Percentiles rank a stretch among this genome's conserved stretches.
phyloP scores from a whole-genome alignment of 768 basidiomycete genomes.

The Cystoderma amianthinum region DNA sequence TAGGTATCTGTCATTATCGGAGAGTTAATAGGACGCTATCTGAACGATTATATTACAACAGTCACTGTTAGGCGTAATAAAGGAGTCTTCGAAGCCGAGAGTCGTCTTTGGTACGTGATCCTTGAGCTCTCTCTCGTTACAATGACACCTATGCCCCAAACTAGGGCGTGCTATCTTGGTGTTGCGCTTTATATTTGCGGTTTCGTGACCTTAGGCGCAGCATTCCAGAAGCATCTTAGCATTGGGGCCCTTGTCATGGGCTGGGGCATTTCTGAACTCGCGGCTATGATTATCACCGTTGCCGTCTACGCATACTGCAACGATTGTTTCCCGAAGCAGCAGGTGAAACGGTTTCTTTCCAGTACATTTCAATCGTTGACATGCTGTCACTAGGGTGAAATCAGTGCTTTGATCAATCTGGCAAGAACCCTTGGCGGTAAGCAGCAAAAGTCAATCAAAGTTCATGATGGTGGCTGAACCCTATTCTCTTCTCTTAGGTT shows the following conservation, averaged over 20 bases:
- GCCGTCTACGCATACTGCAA: constrained; percentile 43
- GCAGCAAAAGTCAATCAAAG: constrained; percentile 3
- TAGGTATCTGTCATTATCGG: constrained; percentile 48
- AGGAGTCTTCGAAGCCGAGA: constrained; percentile 56
- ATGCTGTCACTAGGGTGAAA: constrained; percentile 40
- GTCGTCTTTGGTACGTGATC: constrained; percentile 43
- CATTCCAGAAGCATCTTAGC: constrained; percentile 44
- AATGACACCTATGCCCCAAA: background rate
- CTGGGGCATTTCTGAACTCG: constrained; percentile 57
- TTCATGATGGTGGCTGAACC: background rate
- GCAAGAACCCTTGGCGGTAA: constrained; percentile 44
- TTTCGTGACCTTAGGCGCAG: constrained; percentile 50
- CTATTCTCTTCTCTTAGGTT: constrained; percentile 23
- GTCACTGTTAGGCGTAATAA: constrained; percentile 37
- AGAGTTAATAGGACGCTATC: constrained; percentile 43
- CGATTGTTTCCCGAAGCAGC: constrained; percentile 20
- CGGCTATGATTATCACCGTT: constrained; percentile 55
- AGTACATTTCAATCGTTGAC: no score
- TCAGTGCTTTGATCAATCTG: constrained; percentile 54
- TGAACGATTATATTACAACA: constrained; percentile 48
- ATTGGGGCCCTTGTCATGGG: constrained; percentile 55
- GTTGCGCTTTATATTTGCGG: constrained; percentile 56
- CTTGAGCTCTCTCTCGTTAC: background rate
- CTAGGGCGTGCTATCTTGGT: constrained; percentile 55
- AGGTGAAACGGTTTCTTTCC: constrained; percentile 16